Percentiles rank a stretch among this genome's conserved stretches.
phyloP scores from a whole-genome alignment of 1,284 basidiomycete genomes.

The Cystobasidiaceae sp. region DNA sequence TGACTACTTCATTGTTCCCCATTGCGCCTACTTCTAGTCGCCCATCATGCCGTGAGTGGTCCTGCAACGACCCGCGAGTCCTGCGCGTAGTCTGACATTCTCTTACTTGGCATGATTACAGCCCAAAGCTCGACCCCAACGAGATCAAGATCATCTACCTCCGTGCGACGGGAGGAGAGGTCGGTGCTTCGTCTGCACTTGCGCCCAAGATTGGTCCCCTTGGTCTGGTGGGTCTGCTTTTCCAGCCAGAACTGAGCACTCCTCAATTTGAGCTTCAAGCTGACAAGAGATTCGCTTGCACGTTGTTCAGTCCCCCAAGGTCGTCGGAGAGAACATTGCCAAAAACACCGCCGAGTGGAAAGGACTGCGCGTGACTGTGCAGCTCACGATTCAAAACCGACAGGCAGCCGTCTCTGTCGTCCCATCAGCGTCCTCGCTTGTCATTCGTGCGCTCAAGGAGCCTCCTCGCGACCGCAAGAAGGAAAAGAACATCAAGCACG shows the following conservation, averaged over 20 bases:
- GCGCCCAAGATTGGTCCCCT: conserved; percentile 99
- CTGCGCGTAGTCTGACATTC: conserved; percentile 7
- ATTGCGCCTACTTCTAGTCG: no score
- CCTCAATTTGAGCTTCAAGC: no score
- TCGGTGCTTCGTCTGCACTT: conserved; percentile 96
- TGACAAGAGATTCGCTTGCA: no score
- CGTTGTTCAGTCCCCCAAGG: conserved; percentile 99
- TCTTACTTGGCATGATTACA: conserved; percentile 50
- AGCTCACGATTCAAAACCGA: conserved; percentile 99
- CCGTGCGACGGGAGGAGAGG: conserved; percentile 86
- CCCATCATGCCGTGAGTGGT: conserved; percentile 15
- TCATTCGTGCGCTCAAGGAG: conserved; percentile 99
- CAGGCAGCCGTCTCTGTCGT: conserved; percentile 97
- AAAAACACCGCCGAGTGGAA: conserved; percentile 99
- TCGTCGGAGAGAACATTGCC: conserved; percentile 99
- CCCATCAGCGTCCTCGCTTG: conserved; percentile 93
- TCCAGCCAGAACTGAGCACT: no score
- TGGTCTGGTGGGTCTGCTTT: conserved; percentile 83
- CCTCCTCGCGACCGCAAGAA: conserved; percentile 99
- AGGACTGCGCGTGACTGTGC: conserved; percentile 97
- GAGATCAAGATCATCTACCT: conserved; percentile 98
- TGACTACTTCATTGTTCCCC: no score
- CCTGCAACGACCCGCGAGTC: no score
- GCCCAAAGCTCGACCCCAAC: conserved; percentile 62
- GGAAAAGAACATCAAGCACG: conserved; percentile 99